phyloP scores from a whole-genome alignment of 352 stramenopile genomes.

The Pythium insidiosum region DNA sequence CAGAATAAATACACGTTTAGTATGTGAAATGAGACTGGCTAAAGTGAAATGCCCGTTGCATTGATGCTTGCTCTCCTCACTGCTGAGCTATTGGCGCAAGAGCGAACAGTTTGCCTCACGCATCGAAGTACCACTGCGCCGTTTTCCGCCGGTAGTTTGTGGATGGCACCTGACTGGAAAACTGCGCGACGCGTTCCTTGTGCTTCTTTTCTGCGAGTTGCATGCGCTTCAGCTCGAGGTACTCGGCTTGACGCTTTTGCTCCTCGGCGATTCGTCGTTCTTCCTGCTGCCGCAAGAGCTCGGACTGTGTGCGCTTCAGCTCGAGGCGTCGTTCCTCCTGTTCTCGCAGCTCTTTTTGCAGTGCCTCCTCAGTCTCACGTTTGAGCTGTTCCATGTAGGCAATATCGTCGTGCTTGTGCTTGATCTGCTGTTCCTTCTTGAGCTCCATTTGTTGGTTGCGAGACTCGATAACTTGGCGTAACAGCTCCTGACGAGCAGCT shows the following conservation, averaged over 20 bases:
- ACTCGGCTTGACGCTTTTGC: slow-evolving; percentile 55
- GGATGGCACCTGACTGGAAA: slow-evolving; percentile 29
- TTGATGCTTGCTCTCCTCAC: no score
- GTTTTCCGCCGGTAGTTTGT: slow-evolving; percentile 69
- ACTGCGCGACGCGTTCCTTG: slow-evolving; percentile 55
- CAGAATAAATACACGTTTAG: no score
- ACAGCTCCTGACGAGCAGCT: slow-evolving; percentile 55
- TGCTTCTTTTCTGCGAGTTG: slow-evolving; percentile 65
- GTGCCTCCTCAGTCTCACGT: slow-evolving; percentile 58
- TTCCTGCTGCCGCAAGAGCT: slow-evolving; percentile 53
- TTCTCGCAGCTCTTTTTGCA: slow-evolving; percentile 73
- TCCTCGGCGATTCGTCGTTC: slow-evolving; percentile 40
- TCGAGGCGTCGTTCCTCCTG: slow-evolving; percentile 55
- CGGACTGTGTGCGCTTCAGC: slow-evolving; percentile 59
- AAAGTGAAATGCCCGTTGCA: no score
- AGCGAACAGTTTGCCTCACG: no score
- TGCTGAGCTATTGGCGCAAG: no score
- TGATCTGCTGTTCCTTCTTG: slow-evolving; percentile 27
- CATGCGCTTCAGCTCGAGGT: slow-evolving; percentile 75
- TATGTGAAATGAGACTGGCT: no score
- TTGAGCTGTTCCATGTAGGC: slow-evolving; percentile 58
- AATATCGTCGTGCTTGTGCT: slow-evolving; percentile 37
- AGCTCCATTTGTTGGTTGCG: slow-evolving; percentile 39
- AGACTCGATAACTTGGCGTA: slow-evolving; percentile 62
- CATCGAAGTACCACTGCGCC: slow-evolving; percentile 79